A percentile compares a stretch with the other conserved stretches of the same genome.
phyloP scores from a whole-genome alignment of 2,329 filamentous ascomycete genomes.

The Aspergillus chevalieri region DNA sequence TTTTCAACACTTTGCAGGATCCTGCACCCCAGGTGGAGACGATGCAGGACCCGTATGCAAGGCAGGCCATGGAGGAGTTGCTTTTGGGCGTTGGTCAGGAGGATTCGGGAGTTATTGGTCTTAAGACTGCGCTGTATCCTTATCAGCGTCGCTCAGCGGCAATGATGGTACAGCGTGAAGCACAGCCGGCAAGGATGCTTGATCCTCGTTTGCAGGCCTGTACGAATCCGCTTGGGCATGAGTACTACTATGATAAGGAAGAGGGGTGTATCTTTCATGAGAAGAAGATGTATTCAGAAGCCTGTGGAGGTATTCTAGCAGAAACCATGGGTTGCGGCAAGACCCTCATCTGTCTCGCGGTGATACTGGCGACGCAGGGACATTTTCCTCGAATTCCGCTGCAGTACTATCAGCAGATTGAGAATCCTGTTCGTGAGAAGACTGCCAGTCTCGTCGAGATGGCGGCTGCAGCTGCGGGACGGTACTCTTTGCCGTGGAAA shows the following conservation, averaged over 20 bases:
- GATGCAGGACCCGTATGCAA: constrained; percentile 27
- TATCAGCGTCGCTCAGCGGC: constrained; percentile 78
- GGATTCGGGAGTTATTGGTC: constrained; percentile 24
- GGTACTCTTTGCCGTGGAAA: constrained; percentile 65
- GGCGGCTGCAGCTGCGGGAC: constrained; percentile 64
- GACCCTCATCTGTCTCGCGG: constrained; percentile 74
- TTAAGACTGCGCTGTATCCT: constrained; percentile 59
- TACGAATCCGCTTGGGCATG: constrained; percentile 53
- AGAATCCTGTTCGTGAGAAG: constrained; percentile 37
- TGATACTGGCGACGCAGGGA: constrained; percentile 69
- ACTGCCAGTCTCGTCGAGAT: constrained; percentile 67
- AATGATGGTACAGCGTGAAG: constrained; percentile 76
- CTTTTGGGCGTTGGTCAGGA: constrained; percentile 18
- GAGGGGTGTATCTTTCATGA: constrained; percentile 57
- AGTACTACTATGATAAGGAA: constrained; percentile 66
- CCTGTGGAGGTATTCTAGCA: constrained; percentile 59
- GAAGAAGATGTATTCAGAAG: constrained; percentile 67
- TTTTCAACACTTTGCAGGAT: constrained; percentile 44
- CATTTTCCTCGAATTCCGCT: constrained; percentile 62
- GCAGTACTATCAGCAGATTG: constrained; percentile 44
- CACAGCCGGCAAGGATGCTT: constrained; percentile 55
- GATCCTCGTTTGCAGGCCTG: constrained; percentile 66
- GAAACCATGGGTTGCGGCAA: constrained; percentile 62
- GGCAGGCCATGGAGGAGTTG: constrained; percentile 32
- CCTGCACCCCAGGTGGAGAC: constrained; percentile 28